Evolutionary conservation across 2,329 filamentous ascomycete species (phyloP).

Genomic region (Aspergillus fructus): DNA sequence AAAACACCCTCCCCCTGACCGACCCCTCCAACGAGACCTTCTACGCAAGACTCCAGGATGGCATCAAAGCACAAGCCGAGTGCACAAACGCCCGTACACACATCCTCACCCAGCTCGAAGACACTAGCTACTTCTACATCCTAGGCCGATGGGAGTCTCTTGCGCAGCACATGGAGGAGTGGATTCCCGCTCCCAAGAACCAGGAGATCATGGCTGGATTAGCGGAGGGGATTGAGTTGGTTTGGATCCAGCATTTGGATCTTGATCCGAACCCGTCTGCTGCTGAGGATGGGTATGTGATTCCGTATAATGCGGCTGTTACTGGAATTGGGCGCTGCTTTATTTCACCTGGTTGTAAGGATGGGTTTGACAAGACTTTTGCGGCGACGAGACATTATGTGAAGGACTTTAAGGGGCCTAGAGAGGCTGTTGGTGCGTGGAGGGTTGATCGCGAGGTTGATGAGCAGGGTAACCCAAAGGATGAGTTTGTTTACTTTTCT

Average conservation of each 20-base stretch:
- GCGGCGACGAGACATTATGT: conserved; percentile 25
- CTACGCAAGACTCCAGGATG: background rate
- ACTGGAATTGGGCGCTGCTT: conserved; percentile 28
- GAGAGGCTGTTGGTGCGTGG: conserved; percentile 38
- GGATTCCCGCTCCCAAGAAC: conserved; percentile 45
- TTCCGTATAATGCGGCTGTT: conserved; percentile 31
- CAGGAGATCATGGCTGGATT: conserved; percentile 39
- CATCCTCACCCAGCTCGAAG: conserved; percentile 41
- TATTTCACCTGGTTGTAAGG: conserved; percentile 5
- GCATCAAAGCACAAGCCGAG: background rate
- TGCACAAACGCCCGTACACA: background rate
- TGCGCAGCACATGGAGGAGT: conserved; percentile 42
- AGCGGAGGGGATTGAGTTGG: conserved; percentile 38
- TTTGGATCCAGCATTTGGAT: conserved; percentile 45
- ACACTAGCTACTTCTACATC: conserved; percentile 45
- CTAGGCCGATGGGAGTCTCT: conserved; percentile 48
- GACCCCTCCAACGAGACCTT: background rate
- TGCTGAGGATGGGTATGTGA: background rate
- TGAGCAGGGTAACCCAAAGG: background rate
- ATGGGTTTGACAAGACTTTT: conserved; percentile 29
- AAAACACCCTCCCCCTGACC: background rate
- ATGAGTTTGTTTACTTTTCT: conserved; percentile 44
- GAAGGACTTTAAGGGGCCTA: conserved; percentile 27
- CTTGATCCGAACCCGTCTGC: conserved; percentile 17
- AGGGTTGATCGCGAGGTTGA: conserved; percentile 32